A percentile compares a stretch with the other conserved stretches of the same genome.
Conservation (phyloP, 139 green algal genomes). For the Micromonas pusilla region DNA sequence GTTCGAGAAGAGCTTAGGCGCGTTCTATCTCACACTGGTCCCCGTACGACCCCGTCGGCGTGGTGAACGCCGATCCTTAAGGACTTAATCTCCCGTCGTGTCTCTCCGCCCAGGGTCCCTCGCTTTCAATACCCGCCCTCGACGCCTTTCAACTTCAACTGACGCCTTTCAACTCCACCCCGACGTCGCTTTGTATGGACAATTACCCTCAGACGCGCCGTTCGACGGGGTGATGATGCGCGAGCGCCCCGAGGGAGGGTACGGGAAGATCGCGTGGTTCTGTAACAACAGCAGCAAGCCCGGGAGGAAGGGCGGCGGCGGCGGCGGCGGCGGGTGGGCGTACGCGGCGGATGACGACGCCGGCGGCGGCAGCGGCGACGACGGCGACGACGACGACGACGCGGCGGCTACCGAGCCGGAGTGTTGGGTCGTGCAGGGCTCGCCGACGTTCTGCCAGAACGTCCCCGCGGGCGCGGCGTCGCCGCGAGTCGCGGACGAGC, state of each 20-base stretch:
- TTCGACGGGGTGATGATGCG: neutral
- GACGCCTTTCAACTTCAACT: too few relatives aligned
- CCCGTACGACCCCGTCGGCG: too few relatives aligned
- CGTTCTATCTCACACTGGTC: too few relatives aligned
- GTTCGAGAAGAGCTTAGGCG: too few relatives aligned
- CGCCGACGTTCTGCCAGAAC: neutral
- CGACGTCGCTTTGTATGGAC: too few relatives aligned
- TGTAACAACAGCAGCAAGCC: slow-evolving; percentile 7
- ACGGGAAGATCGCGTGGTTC: slow-evolving; percentile 7
- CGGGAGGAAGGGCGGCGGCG: neutral
- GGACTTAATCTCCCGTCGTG: too few relatives aligned
- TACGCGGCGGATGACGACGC: neutral
- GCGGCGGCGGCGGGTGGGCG: neutral
- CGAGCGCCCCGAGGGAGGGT: neutral
- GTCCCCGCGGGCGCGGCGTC: neutral
- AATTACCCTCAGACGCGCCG: neutral
- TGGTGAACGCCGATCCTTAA: too few relatives aligned
- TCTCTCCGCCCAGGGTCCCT: too few relatives aligned
- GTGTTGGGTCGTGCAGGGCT: slow-evolving; percentile 11
- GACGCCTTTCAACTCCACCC: too few relatives aligned
- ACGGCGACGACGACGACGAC: too few relatives aligned
- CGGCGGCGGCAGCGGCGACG: neutral
- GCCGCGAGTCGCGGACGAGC: neutral
- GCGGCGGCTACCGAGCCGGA: too few relatives aligned
- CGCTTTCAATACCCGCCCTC: too few relatives aligned